Evolutionary conservation across 805 yeast species (phyloP).

Genomic region (Debaryomyces castellii): DNA sequence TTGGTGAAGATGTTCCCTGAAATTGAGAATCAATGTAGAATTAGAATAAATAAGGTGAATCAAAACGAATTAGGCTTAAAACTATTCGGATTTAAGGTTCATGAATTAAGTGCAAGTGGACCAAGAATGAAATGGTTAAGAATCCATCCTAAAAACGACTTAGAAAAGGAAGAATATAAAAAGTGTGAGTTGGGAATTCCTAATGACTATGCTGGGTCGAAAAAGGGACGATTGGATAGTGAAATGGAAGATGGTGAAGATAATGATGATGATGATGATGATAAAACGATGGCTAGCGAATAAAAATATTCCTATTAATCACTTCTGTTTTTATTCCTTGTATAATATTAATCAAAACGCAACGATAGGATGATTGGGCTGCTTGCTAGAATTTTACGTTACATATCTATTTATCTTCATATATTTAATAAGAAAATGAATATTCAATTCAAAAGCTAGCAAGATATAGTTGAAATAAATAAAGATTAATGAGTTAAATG

Average conservation of each 20-base stretch:
- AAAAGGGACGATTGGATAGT: conserved; percentile 16
- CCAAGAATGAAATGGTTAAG: conserved; percentile 97
- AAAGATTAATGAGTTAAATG: conserved; percentile 54
- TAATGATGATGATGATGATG: conserved; percentile 28
- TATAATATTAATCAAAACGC: neutral
- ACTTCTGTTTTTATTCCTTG: neutral
- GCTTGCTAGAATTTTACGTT: neutral
- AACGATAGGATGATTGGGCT: neutral
- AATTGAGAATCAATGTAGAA: conserved; percentile 70
- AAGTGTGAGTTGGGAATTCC: conserved; percentile 66
- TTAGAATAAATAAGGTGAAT: conserved; percentile 47
- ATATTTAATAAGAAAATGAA: conserved; percentile 1
- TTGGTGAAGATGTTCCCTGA: conserved; percentile 91
- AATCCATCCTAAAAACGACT: conserved; percentile 62
- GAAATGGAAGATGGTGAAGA: conserved; percentile 23
- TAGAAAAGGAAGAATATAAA: conserved; percentile 61
- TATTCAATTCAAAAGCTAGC: neutral
- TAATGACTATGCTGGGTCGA: conserved; percentile 9
- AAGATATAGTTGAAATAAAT: neutral
- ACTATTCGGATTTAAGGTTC: conserved; percentile 83
- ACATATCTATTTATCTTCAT: neutral
- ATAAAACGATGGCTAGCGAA: conserved; percentile 46
- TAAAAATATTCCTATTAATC: conserved; percentile 6
- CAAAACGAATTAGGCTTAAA: conserved; percentile 65
- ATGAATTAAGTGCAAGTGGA: conserved; percentile 74